Base-by-base conservation (phyloP, 177 flowering plant genomes). In the Vitis hybrid region DNA sequence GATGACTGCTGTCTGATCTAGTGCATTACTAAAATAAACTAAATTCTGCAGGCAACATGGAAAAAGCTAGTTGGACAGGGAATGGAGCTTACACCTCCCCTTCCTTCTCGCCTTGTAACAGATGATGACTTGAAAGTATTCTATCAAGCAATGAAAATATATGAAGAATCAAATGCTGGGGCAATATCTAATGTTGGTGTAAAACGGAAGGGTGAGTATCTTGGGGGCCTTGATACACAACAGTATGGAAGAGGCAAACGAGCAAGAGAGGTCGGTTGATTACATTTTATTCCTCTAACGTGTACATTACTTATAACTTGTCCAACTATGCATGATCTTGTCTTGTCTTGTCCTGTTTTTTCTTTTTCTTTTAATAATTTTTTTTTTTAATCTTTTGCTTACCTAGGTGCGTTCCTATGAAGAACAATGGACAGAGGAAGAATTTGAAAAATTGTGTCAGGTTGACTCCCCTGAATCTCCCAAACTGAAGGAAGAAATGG, bases 391-490 rank as follows among this genome's bases (percentile, higher is more conserved):
- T 65, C 6, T 68, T 74, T 56, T 56, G 3, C 72, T 75, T 72
- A 30, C 32, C 66, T 61, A 96, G 99, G 99, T 96, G 55, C 93
- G 99, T 17, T 96, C 98, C 52, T 96, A 96, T 81, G 99, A 93
- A 82, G 99, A 96, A 75, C 98, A 93, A 78, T 87, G 89, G 97
- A 91, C 98, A 15, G 99, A 96, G 80, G 99, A 96, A 72, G 99
- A 96, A 79, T 96, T 96, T 83, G 99, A 96, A 65, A 96, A 90
- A 77, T 56, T 96, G 82, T 96, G 99, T 73, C 92, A 93, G 72
- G 92, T 50, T 69, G 99, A 90, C 12, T 75, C 90, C 13, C 88
- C 98, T 65, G 94, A 80, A 11, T 88, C 93, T 19, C 90, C 92
- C 19, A 75, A 67, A 62, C 19, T 61, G 11, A 87, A 81, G 79